phyloP scores from a whole-genome alignment of 2,329 filamentous ascomycete species.

The Colletotrichum godetiae region DNA sequence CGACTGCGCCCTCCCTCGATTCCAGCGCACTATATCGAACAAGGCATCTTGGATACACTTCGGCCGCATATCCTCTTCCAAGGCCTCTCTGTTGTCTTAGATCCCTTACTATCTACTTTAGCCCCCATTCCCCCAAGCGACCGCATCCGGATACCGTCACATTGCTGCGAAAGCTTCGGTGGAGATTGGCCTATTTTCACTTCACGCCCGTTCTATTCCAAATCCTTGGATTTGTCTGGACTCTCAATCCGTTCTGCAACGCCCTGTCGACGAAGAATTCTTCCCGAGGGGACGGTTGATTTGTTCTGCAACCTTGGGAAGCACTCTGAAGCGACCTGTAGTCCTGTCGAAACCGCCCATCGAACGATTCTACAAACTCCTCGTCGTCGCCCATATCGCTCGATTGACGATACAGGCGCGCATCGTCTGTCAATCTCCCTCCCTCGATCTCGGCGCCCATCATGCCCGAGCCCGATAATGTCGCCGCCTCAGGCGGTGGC shows the following conservation, averaged over 20 bases:
- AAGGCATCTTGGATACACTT: conserved; percentile 13
- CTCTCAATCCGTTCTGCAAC: conserved; percentile 4
- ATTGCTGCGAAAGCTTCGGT: conserved; percentile 31
- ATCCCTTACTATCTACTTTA: conserved; percentile 18
- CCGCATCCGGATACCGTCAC: conserved; percentile 33
- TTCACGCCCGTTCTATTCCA: conserved; percentile 12
- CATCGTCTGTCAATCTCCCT: not conserved
- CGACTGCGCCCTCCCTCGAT: conserved; percentile 10
- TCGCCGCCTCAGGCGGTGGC: conserved; percentile 56
- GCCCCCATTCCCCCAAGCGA: conserved; percentile 28
- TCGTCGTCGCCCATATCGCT: not conserved
- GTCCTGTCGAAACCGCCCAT: not conserved
- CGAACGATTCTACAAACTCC: not conserved
- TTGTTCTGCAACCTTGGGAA: conserved; percentile 9
- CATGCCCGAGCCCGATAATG: conserved; percentile 51
- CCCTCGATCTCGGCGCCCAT: conserved; percentile 35
- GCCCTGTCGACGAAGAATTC: conserved; percentile 10
- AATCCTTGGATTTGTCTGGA: conserved; percentile 23
- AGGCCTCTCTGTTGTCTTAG: conserved; percentile 28
- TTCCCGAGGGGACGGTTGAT: not conserved
- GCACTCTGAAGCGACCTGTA: not conserved
- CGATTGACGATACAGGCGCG: not conserved
- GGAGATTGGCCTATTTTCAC: conserved; percentile 22
- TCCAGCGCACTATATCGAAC: conserved; percentile 13
- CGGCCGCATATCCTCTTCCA: conserved; percentile 12